Base-by-base conservation (phyloP, 345 rosid species). In the Eucalyptus dawsonii region DNA sequence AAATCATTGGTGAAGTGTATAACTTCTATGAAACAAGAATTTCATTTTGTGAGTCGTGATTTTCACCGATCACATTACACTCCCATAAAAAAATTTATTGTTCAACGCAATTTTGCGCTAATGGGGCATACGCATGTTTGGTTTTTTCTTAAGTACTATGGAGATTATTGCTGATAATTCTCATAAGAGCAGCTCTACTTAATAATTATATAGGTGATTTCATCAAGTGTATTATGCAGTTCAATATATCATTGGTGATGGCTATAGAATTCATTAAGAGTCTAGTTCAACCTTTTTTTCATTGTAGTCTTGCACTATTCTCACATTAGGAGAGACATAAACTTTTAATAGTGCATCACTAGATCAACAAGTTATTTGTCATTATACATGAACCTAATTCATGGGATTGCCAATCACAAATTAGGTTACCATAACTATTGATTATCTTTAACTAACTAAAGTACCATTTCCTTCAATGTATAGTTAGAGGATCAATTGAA, bases 81-180 rank as follows among this genome's bases (percentile, higher is more conserved):
- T 19, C 56, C 56, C 56, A 19, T 53, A 53, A 53, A 53, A 53
- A 53, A 53, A 7, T 53, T 27, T 60, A 12, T 60, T 60, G 31
- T 60, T 60, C 15, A 11, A 60, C 1, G 7, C 1, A 4, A 0
- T 27, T 6, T 27, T 60, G 31, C 4, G 2, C 31, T 25, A 6
- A 25, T 60, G 12, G 9, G 9, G 67, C 4, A 27, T 58, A 11
- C 13, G 0, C 0, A 0, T 25, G 4, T 25, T 60, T 60, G 56
- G 31, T 11, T 27, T 60, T 27, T 60, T 27, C 67, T 3, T 25
- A 60, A 25, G 67, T 25, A n/a, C 14, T 60, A 6, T 27, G 14
- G 15, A 6, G 31, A 60, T 60, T 60, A 60, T 60, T 25, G 29
- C 14, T 2, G 1, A 53, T 53, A 53, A 19, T 53, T 53, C 24